Conservation (phyloP, 208 protist genomes). For the Crithidia sp. region DNA sequence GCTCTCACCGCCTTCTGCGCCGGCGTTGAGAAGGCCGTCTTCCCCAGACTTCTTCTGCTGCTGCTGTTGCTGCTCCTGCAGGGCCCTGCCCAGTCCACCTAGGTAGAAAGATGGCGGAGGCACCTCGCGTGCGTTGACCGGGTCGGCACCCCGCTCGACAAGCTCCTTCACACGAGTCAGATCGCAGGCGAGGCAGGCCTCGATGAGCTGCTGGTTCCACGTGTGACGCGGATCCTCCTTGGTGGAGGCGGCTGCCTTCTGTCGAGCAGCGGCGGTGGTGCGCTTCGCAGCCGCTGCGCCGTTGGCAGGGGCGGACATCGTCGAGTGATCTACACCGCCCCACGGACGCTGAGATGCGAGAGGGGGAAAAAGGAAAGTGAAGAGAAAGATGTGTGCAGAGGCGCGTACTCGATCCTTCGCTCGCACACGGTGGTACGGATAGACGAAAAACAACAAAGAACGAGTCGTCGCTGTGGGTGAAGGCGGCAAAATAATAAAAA, state of each 20-base stretch:
- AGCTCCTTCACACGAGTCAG: conserved; percentile 37
- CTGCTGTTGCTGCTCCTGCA: conserved; percentile 15
- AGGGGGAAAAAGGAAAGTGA: too few relatives aligned
- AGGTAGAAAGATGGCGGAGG: conserved; percentile 43
- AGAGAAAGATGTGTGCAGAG: too few relatives aligned
- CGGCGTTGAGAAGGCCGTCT: neutral
- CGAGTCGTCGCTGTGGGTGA: too few relatives aligned
- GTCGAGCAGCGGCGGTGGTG: neutral
- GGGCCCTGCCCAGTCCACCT: neutral
- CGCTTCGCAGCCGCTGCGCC: neutral
- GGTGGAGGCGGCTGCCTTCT: neutral
- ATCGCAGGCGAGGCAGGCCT: conserved; percentile 59
- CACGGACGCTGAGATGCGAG: too few relatives aligned
- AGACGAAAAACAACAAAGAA: too few relatives aligned
- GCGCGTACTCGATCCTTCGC: too few relatives aligned
- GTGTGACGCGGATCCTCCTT: conserved; percentile 84
- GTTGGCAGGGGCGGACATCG: too few relatives aligned
- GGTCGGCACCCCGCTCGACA: conserved; percentile 67
- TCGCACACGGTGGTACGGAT: too few relatives aligned
- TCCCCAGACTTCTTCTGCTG: neutral
- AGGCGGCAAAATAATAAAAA: too few relatives aligned
- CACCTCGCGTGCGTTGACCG: conserved; percentile 53
- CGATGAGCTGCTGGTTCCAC: conserved; percentile 83
- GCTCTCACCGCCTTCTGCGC: neutral
- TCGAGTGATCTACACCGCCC: too few relatives aligned